These are phyloP conservation scores for Penicillium alfredii DNA, from an alignment of 495 filamentous ascomycete species.

Conservation along the genomic window DNA sequence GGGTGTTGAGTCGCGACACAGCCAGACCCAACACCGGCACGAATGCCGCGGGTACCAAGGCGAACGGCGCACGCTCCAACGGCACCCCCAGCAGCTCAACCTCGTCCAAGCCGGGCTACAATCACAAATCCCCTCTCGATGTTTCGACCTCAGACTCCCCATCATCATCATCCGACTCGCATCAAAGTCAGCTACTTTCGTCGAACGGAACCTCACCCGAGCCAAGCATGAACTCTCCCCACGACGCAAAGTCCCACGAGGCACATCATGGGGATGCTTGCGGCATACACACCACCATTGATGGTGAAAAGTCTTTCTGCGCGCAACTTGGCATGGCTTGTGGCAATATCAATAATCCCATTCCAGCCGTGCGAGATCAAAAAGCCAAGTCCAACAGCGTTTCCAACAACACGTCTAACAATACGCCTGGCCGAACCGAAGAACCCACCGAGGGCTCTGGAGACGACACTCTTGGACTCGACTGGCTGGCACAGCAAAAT, in stretches of 20 bases:
- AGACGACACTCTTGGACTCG: conserved; percentile 45
- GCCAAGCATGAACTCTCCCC: conserved; percentile 53
- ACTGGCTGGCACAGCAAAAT: conserved; percentile 80
- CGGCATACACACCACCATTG: conserved; percentile 27
- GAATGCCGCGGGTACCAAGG: conserved; percentile 2
- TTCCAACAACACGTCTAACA: conserved; percentile 25
- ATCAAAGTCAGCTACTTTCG: conserved; percentile 62
- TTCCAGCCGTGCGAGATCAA: conserved; percentile 43
- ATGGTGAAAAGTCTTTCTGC: conserved; percentile 60
- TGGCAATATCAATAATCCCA: conserved; percentile 62
- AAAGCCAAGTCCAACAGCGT: conserved; percentile 23
- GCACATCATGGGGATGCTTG: conserved; percentile 18
- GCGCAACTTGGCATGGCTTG: conserved; percentile 67
- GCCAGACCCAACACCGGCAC: conserved; percentile 1
- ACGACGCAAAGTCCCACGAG: conserved; percentile 55
- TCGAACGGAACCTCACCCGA: conserved; percentile 82
- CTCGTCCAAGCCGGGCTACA: conserved; percentile 13
- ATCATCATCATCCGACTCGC: conserved; percentile 48
- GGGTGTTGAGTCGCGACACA: conserved; percentile 26
- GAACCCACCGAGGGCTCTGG: conserved; percentile 17
- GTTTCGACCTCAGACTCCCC: conserved; percentile 50
- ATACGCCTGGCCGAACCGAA: no score
- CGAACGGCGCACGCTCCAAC: conserved; percentile 7
- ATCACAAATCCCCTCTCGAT: conserved; percentile 24
- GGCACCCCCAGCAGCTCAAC: conserved; percentile 13